Evolutionary conservation across 108 stramenopile genomes (phyloP).

Genomic region (Skeletonema grethae): DNA sequence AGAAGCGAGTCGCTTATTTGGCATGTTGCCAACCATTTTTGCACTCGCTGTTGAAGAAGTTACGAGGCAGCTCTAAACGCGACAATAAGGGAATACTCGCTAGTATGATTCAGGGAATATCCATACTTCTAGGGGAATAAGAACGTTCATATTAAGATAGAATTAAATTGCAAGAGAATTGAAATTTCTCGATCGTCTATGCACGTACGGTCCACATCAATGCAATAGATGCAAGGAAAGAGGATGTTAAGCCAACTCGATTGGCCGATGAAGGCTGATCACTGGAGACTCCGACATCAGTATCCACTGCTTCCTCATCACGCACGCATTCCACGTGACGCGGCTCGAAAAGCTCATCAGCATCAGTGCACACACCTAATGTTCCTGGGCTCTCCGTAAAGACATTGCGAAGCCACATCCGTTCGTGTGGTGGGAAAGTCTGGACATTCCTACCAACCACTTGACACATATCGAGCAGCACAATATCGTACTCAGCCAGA

Average conservation of each 20-base stretch:
- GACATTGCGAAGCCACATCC: conserved; percentile 45
- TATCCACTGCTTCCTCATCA: background rate
- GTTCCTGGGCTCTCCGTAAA: conserved; percentile 28
- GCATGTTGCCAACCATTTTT: conserved; percentile 63
- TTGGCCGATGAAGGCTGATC: background rate
- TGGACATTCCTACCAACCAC: conserved; percentile 35
- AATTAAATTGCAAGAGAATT: background rate
- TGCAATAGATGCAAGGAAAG: background rate
- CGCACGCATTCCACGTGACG: conserved; percentile 1
- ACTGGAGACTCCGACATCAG: background rate
- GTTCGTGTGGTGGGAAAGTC: conserved; percentile 4
- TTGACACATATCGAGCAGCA: conserved; percentile 35
- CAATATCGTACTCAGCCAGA: conserved; percentile 66
- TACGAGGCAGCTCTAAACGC: conserved; percentile 23
- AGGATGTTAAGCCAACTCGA: background rate
- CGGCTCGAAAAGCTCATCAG: conserved; percentile 14
- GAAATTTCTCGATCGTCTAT: background rate
- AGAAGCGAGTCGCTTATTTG: conserved; percentile 66
- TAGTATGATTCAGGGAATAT: too few relatives aligned
- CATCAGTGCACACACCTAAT: conserved; percentile 20
- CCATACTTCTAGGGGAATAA: too few relatives aligned
- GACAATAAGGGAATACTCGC: background rate
- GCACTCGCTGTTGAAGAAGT: conserved; percentile 24
- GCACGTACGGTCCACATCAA: background rate
- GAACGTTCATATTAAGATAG: background rate